A percentile compares a stretch with the other conserved stretches of the same genome.
These are phyloP conservation scores for Calonectria leucothoes DNA, from an alignment of 2,329 filamentous ascomycete genomes.

Conservation along the genomic window DNA sequence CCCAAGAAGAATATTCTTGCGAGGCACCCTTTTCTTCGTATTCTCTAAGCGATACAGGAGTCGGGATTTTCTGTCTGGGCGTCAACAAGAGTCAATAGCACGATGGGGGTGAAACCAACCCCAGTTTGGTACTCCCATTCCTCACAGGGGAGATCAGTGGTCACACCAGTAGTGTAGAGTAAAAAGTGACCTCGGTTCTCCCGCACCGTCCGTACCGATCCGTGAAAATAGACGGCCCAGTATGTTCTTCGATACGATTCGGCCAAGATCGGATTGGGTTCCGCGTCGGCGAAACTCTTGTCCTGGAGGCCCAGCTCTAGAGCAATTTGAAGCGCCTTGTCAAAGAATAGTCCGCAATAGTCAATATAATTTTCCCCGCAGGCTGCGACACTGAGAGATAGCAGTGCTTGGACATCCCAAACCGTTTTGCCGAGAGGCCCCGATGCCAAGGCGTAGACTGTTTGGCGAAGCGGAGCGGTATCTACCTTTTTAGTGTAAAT, in stretches of 20 bases:
- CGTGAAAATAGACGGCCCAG: constrained; percentile 39
- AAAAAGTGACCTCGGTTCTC: constrained; percentile 20
- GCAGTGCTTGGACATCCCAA: constrained; percentile 39
- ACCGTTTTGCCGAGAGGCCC: constrained; percentile 19
- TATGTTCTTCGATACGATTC: constrained; percentile 41
- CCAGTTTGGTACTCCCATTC: constrained; percentile 37
- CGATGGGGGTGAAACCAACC: constrained; percentile 16
- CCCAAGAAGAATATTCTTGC: constrained; percentile 35
- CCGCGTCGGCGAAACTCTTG: constrained; percentile 30
- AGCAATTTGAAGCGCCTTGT: constrained; percentile 28
- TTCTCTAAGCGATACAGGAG: constrained; percentile 26
- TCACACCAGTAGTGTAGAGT: constrained; percentile 13
- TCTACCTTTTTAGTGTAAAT: constrained; percentile 25
- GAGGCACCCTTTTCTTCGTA: constrained; percentile 14
- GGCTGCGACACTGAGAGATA: constrained; percentile 33
- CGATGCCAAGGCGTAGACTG: constrained; percentile 29
- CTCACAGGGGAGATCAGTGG: constrained; percentile 39
- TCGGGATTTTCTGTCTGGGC: constrained; percentile 26
- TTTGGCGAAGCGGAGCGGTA: constrained; percentile 20
- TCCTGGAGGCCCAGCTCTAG: constrained; percentile 31
- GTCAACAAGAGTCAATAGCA: constrained; percentile 13
- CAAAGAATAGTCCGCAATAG: constrained; percentile 15
- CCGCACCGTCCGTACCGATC: constrained; percentile 30
- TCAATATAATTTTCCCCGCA: constrained; percentile 21
- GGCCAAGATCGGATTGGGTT: constrained; percentile 26